phyloP scores from a whole-genome alignment of 495 filamentous ascomycete species.

The Thozetella sp. region DNA sequence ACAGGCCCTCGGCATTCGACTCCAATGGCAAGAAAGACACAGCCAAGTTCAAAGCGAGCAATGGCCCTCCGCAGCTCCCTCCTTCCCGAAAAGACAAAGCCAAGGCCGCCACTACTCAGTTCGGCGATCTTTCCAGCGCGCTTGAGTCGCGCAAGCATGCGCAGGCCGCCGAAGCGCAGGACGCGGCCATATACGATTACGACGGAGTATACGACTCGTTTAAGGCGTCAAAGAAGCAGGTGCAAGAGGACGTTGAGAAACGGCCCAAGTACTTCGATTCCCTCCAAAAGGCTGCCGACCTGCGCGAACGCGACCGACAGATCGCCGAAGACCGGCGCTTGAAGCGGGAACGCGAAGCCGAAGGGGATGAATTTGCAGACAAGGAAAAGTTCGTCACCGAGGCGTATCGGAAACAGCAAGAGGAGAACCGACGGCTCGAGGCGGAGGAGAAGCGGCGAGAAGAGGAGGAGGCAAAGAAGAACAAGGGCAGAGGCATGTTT shows the following conservation, averaged over 20 bases:
- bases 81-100: slow-evolving; percentile 7
- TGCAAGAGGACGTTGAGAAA: slow-evolving; percentile 44
- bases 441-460: slow-evolving; percentile 77
- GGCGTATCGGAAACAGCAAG: slow-evolving; percentile 94
- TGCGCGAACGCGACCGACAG: slow-evolving; percentile 85
- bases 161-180: slow-evolving; percentile 57
- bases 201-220: slow-evolving; percentile 72
- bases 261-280: slow-evolving; percentile 83
- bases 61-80: slow-evolving; percentile 4
- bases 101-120: slow-evolving; percentile 16
- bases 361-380: slow-evolving; percentile 91
- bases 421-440: slow-evolving; percentile 75
- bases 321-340: slow-evolving; percentile 88
- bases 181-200: slow-evolving; percentile 77
- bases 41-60: slow-evolving; percentile 47
- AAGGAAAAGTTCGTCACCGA: slow-evolving; percentile 97
- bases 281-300: slow-evolving; percentile 77
- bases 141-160: slow-evolving; percentile 56
- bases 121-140: slow-evolving; percentile 57
- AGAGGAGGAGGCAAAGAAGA: slow-evolving; percentile 66
- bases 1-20: background rate
- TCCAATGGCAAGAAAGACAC: slow-evolving; percentile 9
- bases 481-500: slow-evolving; percentile 76
- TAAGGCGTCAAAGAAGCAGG: slow-evolving; percentile 40
- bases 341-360: slow-evolving; percentile 83